Evolutionary conservation across 805 yeast species (phyloP).

Genomic region (Teunomyces pallodes): DNA sequence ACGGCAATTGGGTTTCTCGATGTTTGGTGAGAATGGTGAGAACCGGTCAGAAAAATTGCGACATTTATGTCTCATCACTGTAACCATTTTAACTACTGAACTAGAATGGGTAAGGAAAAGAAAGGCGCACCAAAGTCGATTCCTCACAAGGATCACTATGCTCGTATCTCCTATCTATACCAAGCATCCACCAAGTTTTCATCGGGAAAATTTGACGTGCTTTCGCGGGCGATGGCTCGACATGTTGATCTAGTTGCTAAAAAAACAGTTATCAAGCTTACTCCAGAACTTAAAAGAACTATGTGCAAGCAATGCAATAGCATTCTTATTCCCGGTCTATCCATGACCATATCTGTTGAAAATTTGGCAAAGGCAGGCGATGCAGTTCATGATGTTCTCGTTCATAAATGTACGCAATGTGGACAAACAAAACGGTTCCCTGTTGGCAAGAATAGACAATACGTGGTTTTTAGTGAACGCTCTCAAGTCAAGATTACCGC

Average conservation of each 20-base stretch:
- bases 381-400: conserved; percentile 45
- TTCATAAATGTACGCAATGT: conserved; percentile 52
- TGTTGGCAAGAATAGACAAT: conserved; percentile 53
- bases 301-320: conserved; percentile 67
- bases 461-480: conserved; percentile 46
- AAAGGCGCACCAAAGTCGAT: conserved; percentile 35
- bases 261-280: conserved; percentile 61
- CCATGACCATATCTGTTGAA: conserved; percentile 35
- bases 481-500: background rate
- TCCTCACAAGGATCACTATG: conserved; percentile 57
- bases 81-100: background rate
- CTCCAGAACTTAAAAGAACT: conserved; percentile 64
- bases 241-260: conserved; percentile 62
- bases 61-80: conserved; percentile 1
- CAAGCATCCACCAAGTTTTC: conserved; percentile 50
- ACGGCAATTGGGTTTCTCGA: background rate
- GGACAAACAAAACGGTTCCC: conserved; percentile 56
- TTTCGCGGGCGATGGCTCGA: conserved; percentile 57
- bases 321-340: conserved; percentile 48
- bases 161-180: conserved; percentile 56
- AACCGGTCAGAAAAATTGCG: background rate
- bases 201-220: conserved; percentile 26
- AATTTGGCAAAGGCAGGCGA: conserved; percentile 37
- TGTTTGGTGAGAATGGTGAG: background rate
- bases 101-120: conserved; percentile 3